Percentiles rank a stretch among this genome's conserved stretches.
These are phyloP conservation scores for Starmera dryadoides DNA, from an alignment of 805 yeast genomes.

Conservation along the genomic window DNA sequence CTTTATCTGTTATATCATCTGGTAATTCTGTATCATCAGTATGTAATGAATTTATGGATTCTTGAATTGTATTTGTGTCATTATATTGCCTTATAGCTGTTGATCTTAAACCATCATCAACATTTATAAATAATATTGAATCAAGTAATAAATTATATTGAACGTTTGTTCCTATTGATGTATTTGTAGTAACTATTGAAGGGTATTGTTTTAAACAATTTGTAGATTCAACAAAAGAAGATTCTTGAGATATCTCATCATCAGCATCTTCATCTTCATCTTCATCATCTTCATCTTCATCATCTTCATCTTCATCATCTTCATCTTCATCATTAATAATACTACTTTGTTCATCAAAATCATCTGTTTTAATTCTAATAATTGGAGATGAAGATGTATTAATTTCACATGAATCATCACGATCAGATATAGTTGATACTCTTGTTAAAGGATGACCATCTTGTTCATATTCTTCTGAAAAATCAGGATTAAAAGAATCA, in stretches of 20 bases:
- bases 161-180: constrained; percentile 3
- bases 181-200: background rate
- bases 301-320: background rate
- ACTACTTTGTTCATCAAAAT: background rate
- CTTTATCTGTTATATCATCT: background rate
- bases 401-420: background rate
- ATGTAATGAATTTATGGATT: background rate
- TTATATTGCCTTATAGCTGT: constrained; percentile 18
- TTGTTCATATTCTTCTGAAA: background rate
- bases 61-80: background rate
- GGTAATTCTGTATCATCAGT: background rate
- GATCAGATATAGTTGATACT: constrained; percentile 7
- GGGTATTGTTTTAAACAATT: background rate
- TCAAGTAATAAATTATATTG: constrained; percentile 10
- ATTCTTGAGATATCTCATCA: background rate
- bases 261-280: background rate
- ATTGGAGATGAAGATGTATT: background rate
- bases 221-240: background rate
- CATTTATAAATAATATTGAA: constrained; percentile 14
- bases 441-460: constrained; percentile 5
- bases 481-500: constrained; percentile 1
- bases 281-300: no score
- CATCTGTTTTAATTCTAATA: background rate
- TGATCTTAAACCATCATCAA: constrained; percentile 11
- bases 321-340: background rate